phyloP scores from a whole-genome alignment of 148 eudicot genomes.

The Polygonum aviculare region DNA sequence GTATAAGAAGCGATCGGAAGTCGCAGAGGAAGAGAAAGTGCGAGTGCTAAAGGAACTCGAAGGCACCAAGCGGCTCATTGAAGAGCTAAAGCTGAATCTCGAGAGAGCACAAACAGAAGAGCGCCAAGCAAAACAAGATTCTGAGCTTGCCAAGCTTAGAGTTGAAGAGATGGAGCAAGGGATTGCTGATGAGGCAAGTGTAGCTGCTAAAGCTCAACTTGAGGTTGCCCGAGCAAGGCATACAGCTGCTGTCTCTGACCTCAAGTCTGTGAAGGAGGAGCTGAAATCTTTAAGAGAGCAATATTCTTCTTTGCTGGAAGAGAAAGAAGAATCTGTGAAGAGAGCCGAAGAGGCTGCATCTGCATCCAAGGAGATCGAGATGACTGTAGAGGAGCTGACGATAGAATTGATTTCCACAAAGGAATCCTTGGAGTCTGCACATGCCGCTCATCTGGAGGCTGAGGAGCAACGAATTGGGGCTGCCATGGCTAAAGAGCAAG shows the following conservation, averaged over 20 bases:
- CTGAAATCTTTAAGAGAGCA: constrained; percentile 46
- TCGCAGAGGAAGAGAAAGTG: constrained; percentile 64
- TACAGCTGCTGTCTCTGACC: constrained; percentile 54
- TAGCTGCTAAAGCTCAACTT: constrained; percentile 88
- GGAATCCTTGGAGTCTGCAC: constrained; percentile 79
- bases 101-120: constrained; percentile 88
- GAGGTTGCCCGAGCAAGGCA: constrained; percentile 81
- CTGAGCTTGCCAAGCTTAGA: constrained; percentile 83
- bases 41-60: constrained; percentile 68
- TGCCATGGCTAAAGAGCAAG: constrained; percentile 84
- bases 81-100: constrained; percentile 79
- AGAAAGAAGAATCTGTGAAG: constrained; percentile 62
- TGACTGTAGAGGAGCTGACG: constrained; percentile 74
- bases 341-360: constrained; percentile 65
- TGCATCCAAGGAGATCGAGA: constrained; percentile 70
- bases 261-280: constrained; percentile 47
- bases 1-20: constrained; percentile 53
- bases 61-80: constrained; percentile 72
- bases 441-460: constrained; percentile 84
- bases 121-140: constrained; percentile 86
- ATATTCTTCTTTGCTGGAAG: constrained; percentile 39
- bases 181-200: constrained; percentile 75
- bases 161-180: constrained; percentile 95
- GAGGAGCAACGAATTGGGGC: constrained; percentile 95
- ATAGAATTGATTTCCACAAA: constrained; percentile 74